Evolutionary conservation across 1,284 basidiomycete genomes (phyloP), one percentile per base, ranked within the genome.

Genomic region (Hymenochaete sp.): DNA sequence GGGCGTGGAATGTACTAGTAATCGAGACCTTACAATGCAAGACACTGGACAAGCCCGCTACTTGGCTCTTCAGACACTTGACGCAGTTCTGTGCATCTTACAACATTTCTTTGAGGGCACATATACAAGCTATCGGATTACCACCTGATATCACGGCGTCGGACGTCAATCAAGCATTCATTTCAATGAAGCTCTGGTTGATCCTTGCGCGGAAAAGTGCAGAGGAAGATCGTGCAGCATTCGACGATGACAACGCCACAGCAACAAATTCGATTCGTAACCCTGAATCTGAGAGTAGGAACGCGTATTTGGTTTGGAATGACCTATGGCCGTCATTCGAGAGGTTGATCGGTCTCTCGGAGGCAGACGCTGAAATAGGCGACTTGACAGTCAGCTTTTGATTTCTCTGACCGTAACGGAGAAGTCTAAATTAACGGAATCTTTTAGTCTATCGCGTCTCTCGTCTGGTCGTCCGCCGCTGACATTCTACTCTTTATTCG

Each of bases 311-410:
- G 43, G 67, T 83, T 8, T 86, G 82, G 82, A 82, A 82, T 54
- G 78, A 82, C 52, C 57, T 86, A 10, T 86, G 81, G 81, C 73
- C 79, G 1, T 70, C 77, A 0, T 82, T 82, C 48, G 76, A 79
- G 53, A 59, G 60, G 19, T 62, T 83, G 11, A 59, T 80, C 13
- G 56, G 62, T 18, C 63, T 67, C 4, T 64, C 79, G 33, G 73
- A 76, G 50, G 56, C 54, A 3, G 74, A 75, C 47, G 61, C 64
- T 4, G 65, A 67, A 45, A 59, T 60, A 21, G 71, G 71, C 19
- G 61, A 69, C 81, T 55, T 57, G 71, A 53, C 13, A n/a, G 48
- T 43, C 19, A 13, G 39, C 24, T n/a, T 14, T 14, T 14, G 24
- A 19, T 38, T 14, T 21, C 11, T 14, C 4, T 33, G 24, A 7